These are phyloP conservation scores for Erodium maritimum DNA, from an alignment of 345 rosid genomes.

Conservation along the genomic window DNA sequence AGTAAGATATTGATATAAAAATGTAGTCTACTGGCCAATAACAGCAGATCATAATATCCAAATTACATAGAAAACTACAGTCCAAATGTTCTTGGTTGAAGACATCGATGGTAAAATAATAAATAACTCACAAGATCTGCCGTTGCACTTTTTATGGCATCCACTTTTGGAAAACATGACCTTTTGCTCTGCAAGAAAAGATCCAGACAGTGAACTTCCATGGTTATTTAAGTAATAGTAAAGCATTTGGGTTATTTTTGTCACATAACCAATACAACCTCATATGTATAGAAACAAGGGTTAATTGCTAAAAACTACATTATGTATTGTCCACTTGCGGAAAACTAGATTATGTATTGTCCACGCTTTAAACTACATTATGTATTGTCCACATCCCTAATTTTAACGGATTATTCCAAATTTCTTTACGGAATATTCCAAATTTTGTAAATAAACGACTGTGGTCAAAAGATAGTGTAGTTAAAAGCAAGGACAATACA, in stretches of 20 bases:
- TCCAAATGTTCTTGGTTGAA: neutral
- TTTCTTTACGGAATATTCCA: too few relatives aligned
- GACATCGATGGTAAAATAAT: constrained; percentile 3
- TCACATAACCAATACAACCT: neutral
- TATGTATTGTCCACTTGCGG: too few relatives aligned
- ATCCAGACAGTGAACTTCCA: neutral
- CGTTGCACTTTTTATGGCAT: constrained; percentile 81
- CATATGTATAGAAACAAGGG: too few relatives aligned
- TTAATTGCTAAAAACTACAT: too few relatives aligned
- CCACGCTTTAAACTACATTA: too few relatives aligned
- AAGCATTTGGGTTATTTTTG: neutral
- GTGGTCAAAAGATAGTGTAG: too few relatives aligned
- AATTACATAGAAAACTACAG: constrained; percentile 2
- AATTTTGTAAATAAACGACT: too few relatives aligned
- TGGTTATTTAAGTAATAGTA: neutral
- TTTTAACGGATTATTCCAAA: too few relatives aligned
- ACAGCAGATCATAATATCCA: neutral
- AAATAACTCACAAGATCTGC: constrained; percentile 70
- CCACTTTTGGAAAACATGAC: constrained; percentile 69
- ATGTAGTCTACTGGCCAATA: neutral
- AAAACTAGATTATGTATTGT: too few relatives aligned
- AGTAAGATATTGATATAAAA: neutral
- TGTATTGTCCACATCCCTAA: too few relatives aligned
- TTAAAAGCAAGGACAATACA: too few relatives aligned
- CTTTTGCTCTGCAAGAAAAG: constrained; percentile 55